Conservation (phyloP, 345 rosid species). For the Schrenkiella parvula region DNA sequence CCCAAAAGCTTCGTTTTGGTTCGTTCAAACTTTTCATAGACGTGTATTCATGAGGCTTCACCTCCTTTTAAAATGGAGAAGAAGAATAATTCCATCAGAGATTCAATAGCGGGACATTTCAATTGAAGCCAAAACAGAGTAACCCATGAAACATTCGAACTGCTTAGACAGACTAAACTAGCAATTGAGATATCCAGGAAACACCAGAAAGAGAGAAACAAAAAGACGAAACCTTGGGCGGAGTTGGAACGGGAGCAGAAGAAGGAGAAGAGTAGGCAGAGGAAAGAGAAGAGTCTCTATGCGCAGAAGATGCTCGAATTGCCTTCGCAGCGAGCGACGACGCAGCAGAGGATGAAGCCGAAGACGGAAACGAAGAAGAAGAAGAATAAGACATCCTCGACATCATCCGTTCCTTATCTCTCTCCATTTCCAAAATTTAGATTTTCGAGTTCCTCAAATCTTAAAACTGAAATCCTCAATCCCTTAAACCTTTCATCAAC, state of each 20-base stretch:
- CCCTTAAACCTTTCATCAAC: neutral
- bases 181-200: neutral
- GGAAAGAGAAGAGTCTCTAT: slow-evolving; percentile 63
- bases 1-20: slow-evolving; percentile 80
- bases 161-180: neutral
- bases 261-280: slow-evolving; percentile 56
- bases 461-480: neutral
- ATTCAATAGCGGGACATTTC: neutral
- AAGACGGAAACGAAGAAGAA: slow-evolving; percentile 14
- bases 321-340: slow-evolving; percentile 72
- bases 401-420: slow-evolving; percentile 2
- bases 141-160: neutral
- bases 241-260: slow-evolving; percentile 29
- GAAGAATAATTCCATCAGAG: neutral
- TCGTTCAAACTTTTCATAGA: slow-evolving; percentile 47
- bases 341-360: slow-evolving; percentile 43
- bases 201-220: neutral
- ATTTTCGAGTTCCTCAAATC: slow-evolving; percentile 12
- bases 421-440: slow-evolving; percentile 16
- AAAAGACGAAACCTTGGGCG: slow-evolving; percentile 24
- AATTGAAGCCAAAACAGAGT: slow-evolving; percentile 7
- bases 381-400: slow-evolving; percentile 21
- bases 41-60: slow-evolving; percentile 38
- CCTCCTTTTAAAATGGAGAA: slow-evolving; percentile 35
- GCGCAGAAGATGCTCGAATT: slow-evolving; percentile 76